Evolutionary conservation across 139 green algal species (phyloP).

Genomic region (Chara braunii): DNA sequence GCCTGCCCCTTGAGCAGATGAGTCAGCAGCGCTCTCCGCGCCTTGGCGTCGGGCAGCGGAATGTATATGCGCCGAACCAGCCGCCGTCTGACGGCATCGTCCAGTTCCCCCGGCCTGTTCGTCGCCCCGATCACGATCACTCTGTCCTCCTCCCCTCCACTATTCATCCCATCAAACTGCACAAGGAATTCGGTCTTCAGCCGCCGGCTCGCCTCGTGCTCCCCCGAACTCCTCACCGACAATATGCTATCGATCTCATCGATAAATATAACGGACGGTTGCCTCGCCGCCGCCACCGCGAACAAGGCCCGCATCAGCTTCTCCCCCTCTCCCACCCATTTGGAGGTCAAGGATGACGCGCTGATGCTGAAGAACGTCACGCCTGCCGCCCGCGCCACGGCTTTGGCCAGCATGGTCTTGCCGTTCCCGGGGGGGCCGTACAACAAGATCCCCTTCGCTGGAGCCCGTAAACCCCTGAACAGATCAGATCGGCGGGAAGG

Average conservation of each 20-base stretch:
- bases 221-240: constrained; percentile 59
- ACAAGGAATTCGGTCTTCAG: constrained; percentile 97
- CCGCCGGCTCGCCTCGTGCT: constrained; percentile 89
- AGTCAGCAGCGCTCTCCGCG: constrained; percentile 41
- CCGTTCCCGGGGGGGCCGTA: constrained; percentile 83
- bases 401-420: constrained; percentile 55
- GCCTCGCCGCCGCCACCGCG: constrained; percentile 69
- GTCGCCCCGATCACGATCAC: constrained; percentile 63
- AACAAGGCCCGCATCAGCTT: constrained; percentile 92
- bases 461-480: constrained; percentile 40
- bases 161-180: constrained; percentile 77
- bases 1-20: constrained; percentile 25
- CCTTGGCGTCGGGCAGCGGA: constrained; percentile 73
- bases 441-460: constrained; percentile 68
- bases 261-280: constrained; percentile 97
- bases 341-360: constrained; percentile 37
- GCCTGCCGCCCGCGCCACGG: constrained; percentile 92
- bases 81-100: constrained; percentile 85
- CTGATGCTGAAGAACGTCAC: constrained; percentile 90
- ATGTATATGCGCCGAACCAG: constrained; percentile 94
- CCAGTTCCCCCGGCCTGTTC: constrained; percentile 93
- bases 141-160: constrained; percentile 34
- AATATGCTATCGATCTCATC: constrained; percentile 81
- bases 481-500: constrained; percentile 30
- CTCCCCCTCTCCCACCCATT: constrained; percentile 79